These are phyloP conservation scores for Phaeosphaeria sp. DNA, from an alignment of 2,329 filamentous ascomycete genomes.

Conservation along the genomic window DNA sequence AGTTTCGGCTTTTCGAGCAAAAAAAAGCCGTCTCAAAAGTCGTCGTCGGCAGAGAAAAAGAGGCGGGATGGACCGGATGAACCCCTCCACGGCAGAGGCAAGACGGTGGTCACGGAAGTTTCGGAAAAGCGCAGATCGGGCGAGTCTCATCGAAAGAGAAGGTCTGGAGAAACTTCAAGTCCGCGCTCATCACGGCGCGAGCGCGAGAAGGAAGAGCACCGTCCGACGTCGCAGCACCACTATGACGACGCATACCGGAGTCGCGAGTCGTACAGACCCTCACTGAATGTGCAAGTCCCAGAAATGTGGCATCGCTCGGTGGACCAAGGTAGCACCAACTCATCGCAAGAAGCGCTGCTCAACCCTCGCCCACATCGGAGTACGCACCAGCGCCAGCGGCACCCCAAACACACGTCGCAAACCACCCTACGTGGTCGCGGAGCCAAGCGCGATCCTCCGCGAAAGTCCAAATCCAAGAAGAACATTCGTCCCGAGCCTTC, in stretches of 20 bases:
- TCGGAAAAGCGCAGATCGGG: conserved; percentile 42
- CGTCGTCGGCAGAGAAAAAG: conserved; percentile 38
- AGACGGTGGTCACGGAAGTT: conserved; percentile 27
- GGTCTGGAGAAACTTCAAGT: conserved; percentile 29
- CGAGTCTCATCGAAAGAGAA: conserved; percentile 33
- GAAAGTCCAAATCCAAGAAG: conserved; percentile 39
- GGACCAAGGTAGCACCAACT: conserved; percentile 30
- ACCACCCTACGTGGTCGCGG: conserved; percentile 43
- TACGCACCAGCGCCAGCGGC: conserved; percentile 38
- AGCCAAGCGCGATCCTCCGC: conserved; percentile 45
- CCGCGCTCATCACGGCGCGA: conserved; percentile 32
- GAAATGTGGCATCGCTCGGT: conserved; percentile 38
- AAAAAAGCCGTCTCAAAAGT: conserved; percentile 37
- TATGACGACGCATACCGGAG: conserved; percentile 21
- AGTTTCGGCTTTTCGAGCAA: conserved; percentile 38
- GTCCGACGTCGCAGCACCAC: conserved; percentile 25
- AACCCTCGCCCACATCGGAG: conserved; percentile 46
- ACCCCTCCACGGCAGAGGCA: conserved; percentile 32
- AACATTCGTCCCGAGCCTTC: conserved; percentile 30
- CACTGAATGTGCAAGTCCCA: conserved; percentile 34
- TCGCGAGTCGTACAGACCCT: conserved; percentile 27
- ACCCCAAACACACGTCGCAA: conserved; percentile 43
- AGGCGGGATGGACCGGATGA: conserved; percentile 33
- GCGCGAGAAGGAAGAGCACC: conserved; percentile 27
- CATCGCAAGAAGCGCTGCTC: conserved; percentile 44